Base-by-base conservation (phyloP, 2,329 filamentous ascomycete genomes). In the Aspergillus sp. region DNA sequence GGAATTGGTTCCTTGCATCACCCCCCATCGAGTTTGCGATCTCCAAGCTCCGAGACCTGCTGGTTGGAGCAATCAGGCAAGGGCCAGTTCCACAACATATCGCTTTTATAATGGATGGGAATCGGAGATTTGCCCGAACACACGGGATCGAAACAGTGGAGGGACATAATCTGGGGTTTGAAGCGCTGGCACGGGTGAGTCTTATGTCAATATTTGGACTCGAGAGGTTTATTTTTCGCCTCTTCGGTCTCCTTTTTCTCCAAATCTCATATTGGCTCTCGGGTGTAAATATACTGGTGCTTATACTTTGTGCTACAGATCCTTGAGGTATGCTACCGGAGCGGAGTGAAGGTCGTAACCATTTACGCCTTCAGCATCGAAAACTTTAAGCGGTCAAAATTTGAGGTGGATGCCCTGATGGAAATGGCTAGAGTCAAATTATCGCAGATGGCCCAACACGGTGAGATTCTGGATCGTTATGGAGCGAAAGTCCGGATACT, bases 91-190 rank as follows among this genome's bases (percentile, higher is more conserved):
- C 95, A 9, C 88, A 91, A 69, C 95, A 99, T 85, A 86, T 99
- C 59, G 95, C 95, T n/a, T 99, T 99, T 71, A 93, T 97, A 66
- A 99, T 99, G 95, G 95, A 99, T 73, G 95, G 95, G 55, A 99
- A 99, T 77, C 82, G 95, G 68, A 89, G 95, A 45, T 99, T 96
- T 78, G 95, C 95, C 13, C 85, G 90, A 60, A 89, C 83, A 62
- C 91, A 95, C 77, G 87, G 93, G 63, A 96, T 99, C 72, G 95
- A 99, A 79, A 96, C 93, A 0, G 88, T 98, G 34, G 93, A 99
- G 76, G 95, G 95, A 22, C 95, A 99, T 73, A 93, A 96, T 72
- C 80, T 96, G 66, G 95, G 95, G 2, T 99, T 98, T 68, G 95
- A 99, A 78, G 93, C 95, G 30, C 81, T 99, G 60, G 95, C 93